Conservation (phyloP, 345 rosid species). For the Salix purpurea region DNA sequence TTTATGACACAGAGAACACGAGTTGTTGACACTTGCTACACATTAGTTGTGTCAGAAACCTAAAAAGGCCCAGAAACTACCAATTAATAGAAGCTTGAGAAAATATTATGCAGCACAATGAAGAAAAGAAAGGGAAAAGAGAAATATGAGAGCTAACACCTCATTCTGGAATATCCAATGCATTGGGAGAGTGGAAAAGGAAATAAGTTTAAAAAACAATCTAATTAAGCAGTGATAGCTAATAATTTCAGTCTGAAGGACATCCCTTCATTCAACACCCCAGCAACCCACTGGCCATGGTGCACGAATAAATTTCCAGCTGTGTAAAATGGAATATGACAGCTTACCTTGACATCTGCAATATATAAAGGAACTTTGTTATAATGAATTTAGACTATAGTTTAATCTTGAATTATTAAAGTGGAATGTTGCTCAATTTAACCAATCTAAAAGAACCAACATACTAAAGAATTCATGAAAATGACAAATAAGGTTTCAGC, state of each 20-base stretch:
- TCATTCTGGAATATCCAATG: background rate
- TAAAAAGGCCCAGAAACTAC: background rate
- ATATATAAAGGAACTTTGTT: slow-evolving; percentile 20
- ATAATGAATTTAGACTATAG: slow-evolving; percentile 3
- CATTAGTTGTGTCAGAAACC: background rate
- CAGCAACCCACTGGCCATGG: slow-evolving; percentile 13
- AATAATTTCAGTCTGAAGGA: background rate
- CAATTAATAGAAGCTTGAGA: background rate
- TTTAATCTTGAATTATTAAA: background rate
- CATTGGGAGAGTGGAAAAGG: background rate
- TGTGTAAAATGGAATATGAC: slow-evolving; percentile 23
- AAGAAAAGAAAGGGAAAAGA: too few relatives aligned
- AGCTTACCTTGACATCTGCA: slow-evolving; percentile 95
- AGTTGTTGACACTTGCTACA: background rate
- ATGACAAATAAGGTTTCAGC: background rate
- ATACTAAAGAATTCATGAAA: background rate
- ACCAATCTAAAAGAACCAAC: background rate
- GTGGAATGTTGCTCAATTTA: background rate
- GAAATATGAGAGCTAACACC: background rate
- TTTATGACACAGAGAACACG: background rate
- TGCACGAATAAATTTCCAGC: slow-evolving; percentile 18
- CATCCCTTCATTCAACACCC: background rate
- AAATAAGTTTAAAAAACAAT: background rate
- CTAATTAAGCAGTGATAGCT: background rate
- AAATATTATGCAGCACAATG: background rate